Evolutionary conservation across 805 yeast genomes (phyloP).

Genomic region (Nakazawaea holstii): DNA sequence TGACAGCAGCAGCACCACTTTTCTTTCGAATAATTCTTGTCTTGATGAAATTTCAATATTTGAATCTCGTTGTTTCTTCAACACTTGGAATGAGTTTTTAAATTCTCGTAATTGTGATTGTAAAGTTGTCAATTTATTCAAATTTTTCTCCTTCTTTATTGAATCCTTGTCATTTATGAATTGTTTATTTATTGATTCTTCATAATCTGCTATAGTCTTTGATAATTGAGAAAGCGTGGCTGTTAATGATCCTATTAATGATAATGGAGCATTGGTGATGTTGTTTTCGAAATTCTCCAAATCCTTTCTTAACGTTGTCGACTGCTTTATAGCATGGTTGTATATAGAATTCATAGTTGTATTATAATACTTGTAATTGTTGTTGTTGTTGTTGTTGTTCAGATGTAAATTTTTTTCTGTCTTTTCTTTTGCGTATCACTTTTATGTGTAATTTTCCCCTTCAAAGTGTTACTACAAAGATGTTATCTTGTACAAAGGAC

Average conservation of each 20-base stretch:
- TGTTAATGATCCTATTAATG: constrained; percentile 58
- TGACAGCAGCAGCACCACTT: constrained; percentile 26
- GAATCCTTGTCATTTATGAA: constrained; percentile 14
- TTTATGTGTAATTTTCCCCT: not conserved
- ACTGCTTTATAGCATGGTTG: constrained; percentile 86
- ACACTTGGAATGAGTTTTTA: constrained; percentile 43
- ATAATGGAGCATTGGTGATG: constrained; percentile 64
- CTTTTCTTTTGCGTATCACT: not conserved
- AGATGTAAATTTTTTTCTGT: not conserved
- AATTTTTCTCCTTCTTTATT: constrained; percentile 56
- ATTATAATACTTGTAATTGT: constrained; percentile 13
- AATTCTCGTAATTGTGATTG: constrained; percentile 40
- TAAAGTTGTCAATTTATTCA: constrained; percentile 57
- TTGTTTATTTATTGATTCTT: constrained; percentile 12
- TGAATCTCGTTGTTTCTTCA: constrained; percentile 53
- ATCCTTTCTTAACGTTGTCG: constrained; percentile 66
- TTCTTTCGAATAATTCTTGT: constrained; percentile 52
- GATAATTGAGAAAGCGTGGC: constrained; percentile 71
- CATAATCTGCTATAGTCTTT: constrained; percentile 57
- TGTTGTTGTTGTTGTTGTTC: not conserved
- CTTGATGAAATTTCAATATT: constrained; percentile 39
- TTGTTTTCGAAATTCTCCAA: constrained; percentile 60
- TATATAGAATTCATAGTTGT: constrained; percentile 64
- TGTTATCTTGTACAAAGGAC: too few relatives aligned
- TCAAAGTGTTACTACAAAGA: not conserved